Conservation (phyloP, 805 yeast species). For the Metschnikowia gruessii region DNA sequence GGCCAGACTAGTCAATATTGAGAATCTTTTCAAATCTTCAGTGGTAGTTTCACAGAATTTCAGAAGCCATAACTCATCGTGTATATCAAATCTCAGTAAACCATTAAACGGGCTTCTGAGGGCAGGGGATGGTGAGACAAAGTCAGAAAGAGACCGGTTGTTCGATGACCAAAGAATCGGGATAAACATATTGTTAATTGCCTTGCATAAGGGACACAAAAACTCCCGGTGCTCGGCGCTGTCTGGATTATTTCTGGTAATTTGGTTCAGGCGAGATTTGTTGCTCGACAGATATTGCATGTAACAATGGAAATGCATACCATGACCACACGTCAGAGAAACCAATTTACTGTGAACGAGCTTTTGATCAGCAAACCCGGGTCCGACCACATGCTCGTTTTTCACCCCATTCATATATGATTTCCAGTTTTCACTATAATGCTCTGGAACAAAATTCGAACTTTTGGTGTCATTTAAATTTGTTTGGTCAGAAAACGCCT, state of each 20-base stretch:
- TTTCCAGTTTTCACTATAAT: conserved; percentile 33
- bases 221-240: conserved; percentile 68
- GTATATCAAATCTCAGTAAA: conserved; percentile 15
- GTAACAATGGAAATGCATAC: conserved; percentile 83
- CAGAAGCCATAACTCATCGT: conserved; percentile 26
- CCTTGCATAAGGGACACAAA: conserved; percentile 87
- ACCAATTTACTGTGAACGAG: conserved; percentile 45
- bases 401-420: conserved; percentile 36
- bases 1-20: conserved; percentile 27
- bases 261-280: conserved; percentile 58
- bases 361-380: conserved; percentile 56
- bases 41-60: conserved; percentile 22
- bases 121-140: conserved; percentile 16
- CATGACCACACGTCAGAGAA: conserved; percentile 86
- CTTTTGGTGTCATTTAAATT: conserved; percentile 26
- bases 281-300: conserved; percentile 58
- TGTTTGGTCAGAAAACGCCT: conserved; percentile 52
- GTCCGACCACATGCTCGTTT: conserved; percentile 54
- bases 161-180: conserved; percentile 67
- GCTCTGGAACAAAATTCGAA: conserved; percentile 14
- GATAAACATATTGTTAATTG: conserved; percentile 76
- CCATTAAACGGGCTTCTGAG: conserved; percentile 16
- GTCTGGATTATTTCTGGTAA: conserved; percentile 81
- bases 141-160: conserved; percentile 27
- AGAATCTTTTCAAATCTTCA: conserved; percentile 24